Evolutionary conservation across 148 eudicot species (phyloP).

Genomic region (Vaccinium macrocarpon): DNA sequence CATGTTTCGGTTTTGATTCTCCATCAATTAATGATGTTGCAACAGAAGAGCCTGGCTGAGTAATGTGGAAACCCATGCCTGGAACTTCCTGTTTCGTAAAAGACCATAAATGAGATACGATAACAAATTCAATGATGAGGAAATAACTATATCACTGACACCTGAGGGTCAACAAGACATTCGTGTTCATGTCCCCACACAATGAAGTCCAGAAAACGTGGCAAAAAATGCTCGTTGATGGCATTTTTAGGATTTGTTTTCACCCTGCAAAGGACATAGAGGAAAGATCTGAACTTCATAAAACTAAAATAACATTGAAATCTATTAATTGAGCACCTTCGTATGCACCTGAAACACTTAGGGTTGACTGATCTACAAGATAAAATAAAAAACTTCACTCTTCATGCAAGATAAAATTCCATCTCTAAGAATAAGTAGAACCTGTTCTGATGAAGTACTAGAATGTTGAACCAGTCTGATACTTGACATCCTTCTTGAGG

Average conservation of each 20-base stretch:
- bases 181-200: slow-evolving; percentile 99
- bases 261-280: slow-evolving; percentile 53
- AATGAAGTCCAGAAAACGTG: slow-evolving; percentile 89
- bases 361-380: background rate
- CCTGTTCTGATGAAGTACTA: slow-evolving; percentile 97
- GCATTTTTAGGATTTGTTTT: slow-evolving; percentile 99
- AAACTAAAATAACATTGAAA: background rate
- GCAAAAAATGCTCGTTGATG: slow-evolving; percentile 94
- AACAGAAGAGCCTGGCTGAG: slow-evolving; percentile 99
- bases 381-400: background rate
- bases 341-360: background rate
- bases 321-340: background rate
- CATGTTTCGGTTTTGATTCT: slow-evolving; percentile 94
- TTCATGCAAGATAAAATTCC: background rate
- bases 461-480: slow-evolving; percentile 96
- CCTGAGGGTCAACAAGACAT: slow-evolving; percentile 98
- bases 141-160: slow-evolving; percentile 19
- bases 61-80: slow-evolving; percentile 98
- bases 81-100: slow-evolving; percentile 70
- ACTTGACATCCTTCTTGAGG: slow-evolving; percentile 73
- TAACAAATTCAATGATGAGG: background rate
- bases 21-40: slow-evolving; percentile 98
- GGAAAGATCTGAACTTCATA: slow-evolving; percentile 2
- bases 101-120: slow-evolving; percentile 11
- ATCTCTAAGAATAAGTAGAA: slow-evolving; percentile 16